A percentile compares a stretch with the other conserved stretches of the same genome.
Evolutionary conservation across 148 eudicot genomes (phyloP).

Genomic region (Cornus florida): DNA sequence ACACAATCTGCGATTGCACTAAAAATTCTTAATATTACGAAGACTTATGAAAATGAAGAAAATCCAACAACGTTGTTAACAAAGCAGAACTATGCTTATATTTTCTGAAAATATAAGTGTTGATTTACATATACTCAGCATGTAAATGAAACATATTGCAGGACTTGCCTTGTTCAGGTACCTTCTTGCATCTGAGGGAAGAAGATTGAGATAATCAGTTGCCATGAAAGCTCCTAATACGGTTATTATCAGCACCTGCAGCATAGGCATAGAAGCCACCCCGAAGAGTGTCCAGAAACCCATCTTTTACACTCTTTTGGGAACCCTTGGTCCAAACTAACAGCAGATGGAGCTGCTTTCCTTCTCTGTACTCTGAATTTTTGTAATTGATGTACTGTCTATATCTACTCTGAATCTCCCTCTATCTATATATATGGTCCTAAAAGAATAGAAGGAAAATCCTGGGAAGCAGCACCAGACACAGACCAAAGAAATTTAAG

Average conservation of each 20-base stretch:
- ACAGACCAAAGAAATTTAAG: not conserved
- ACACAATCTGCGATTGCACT: constrained; percentile 62
- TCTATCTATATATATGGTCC: not conserved
- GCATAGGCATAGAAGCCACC: constrained; percentile 34
- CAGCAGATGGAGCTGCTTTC: not conserved
- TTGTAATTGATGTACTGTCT: not conserved
- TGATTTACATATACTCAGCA: not conserved
- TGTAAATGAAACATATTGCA: too few relatives aligned
- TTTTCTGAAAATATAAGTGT: not conserved
- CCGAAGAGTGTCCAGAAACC: constrained; percentile 27
- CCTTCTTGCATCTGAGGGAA: constrained; percentile 26
- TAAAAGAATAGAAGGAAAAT: constrained; percentile 11
- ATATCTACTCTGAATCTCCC: not conserved
- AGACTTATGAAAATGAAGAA: not conserved
- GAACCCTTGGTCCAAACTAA: not conserved
- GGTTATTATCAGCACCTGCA: constrained; percentile 32
- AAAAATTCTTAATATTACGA: not conserved
- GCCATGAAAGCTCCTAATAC: constrained; percentile 44
- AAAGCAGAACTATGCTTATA: too few relatives aligned
- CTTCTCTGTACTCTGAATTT: not conserved
- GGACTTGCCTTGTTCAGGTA: constrained; percentile 37
- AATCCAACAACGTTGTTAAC: too few relatives aligned
- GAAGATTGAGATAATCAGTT: constrained; percentile 29
- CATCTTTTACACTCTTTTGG: constrained; percentile 18
- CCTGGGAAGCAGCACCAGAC: not conserved